Conservation (phyloP, 768 basidiomycete species). For the Hysterangium stoloniferum region DNA sequence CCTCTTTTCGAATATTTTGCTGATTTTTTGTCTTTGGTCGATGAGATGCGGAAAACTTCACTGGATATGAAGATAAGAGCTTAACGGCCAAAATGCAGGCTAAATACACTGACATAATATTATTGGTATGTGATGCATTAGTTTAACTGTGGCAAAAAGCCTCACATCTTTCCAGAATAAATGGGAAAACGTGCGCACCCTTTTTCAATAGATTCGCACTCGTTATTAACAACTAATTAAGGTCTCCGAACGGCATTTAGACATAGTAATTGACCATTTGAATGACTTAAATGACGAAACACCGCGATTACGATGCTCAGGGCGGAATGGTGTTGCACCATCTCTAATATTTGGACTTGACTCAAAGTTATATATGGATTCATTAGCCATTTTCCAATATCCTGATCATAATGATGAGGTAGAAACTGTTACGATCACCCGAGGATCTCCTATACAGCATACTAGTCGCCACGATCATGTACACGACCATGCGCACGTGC, state of each 20-base stretch:
- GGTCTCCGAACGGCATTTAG: conserved; percentile 62
- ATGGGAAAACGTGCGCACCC: conserved; percentile 62
- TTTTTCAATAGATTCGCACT: background rate
- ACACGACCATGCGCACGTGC: conserved; percentile 18
- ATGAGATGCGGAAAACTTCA: conserved; percentile 78
- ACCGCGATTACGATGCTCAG: conserved; percentile 69
- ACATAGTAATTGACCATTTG: conserved; percentile 80
- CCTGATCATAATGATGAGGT: conserved; percentile 72
- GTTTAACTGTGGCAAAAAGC: background rate
- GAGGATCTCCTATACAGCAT: conserved; percentile 26
- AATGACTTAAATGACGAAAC: conserved; percentile 86
- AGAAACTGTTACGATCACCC: conserved; percentile 62
- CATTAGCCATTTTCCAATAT: conserved; percentile 12
- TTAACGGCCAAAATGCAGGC: conserved; percentile 92
- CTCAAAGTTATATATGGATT: conserved; percentile 58
- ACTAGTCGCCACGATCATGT: conserved; percentile 11
- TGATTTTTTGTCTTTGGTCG: background rate
- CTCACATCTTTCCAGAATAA: conserved; percentile 53
- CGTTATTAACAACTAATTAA: conserved; percentile 8
- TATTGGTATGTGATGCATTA: conserved; percentile 50
- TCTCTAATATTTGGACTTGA: conserved; percentile 83
- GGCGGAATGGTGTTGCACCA: conserved; percentile 62
- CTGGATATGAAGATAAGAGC: conserved; percentile 87
- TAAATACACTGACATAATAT: conserved; percentile 87
- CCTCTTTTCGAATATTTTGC: background rate